phyloP scores from a whole-genome alignment of 257 asterid species.

The Fraxinus anomala region DNA sequence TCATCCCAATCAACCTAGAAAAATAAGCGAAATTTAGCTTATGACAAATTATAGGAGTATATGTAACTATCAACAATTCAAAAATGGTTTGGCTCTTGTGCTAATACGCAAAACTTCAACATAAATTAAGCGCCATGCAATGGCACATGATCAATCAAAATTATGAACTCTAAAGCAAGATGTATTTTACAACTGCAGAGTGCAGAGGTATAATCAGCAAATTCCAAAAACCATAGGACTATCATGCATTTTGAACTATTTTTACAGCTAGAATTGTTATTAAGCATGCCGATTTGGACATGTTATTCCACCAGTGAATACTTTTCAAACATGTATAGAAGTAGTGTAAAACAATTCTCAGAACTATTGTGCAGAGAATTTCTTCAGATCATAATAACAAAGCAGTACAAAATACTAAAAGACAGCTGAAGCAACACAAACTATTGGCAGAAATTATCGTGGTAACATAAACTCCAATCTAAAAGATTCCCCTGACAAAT shows the following conservation, averaged over 20 bases:
- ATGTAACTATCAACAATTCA: slow-evolving; percentile 16
- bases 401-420: not conserved
- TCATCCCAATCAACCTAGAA: slow-evolving; percentile 88
- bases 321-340: not conserved
- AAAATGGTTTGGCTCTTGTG: slow-evolving; percentile 6
- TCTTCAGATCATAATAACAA: not conserved
- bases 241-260: not conserved
- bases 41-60: slow-evolving; percentile 11
- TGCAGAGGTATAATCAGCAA: not conserved
- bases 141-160: not conserved
- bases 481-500: not conserved
- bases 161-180: not conserved
- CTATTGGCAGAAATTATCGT: not conserved
- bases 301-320: not conserved
- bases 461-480: not conserved
- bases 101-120: slow-evolving; percentile 6
- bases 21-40: slow-evolving; percentile 19
- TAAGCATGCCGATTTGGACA: not conserved
- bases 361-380: not conserved
- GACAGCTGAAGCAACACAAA: not conserved
- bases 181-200: not conserved
- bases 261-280: not conserved
- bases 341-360: not conserved
- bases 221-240: not conserved
- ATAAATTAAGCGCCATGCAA: slow-evolving; percentile 8